Conservation (phyloP, 345 rosid genomes). For the Bretschneidera sinensis region DNA sequence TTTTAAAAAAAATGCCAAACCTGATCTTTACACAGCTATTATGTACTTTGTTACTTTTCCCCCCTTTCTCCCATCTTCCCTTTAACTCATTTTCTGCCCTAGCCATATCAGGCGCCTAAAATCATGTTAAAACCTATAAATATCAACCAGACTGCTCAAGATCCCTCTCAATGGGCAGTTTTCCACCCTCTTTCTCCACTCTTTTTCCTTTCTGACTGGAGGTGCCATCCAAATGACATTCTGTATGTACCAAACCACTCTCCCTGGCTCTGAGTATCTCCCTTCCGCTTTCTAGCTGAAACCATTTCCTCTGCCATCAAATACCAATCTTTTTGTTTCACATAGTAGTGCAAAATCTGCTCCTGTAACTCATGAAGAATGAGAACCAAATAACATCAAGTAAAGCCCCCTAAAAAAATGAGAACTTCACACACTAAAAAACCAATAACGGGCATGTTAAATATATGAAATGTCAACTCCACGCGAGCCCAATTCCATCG, state of each 20-base stretch:
- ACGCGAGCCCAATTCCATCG: too few species aligned
- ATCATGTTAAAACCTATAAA: too few species aligned
- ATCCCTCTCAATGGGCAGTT: neutral
- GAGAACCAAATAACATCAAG: slow-evolving; percentile 11
- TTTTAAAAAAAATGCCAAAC: neutral
- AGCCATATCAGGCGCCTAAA: neutral
- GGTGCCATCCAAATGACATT: slow-evolving; percentile 14
- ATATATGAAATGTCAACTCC: too few species aligned
- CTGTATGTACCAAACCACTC: neutral
- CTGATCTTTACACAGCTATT: slow-evolving; percentile 20
- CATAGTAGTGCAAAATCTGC: slow-evolving; percentile 4
- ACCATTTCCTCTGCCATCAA: slow-evolving; percentile 4
- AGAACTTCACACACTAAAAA: too few species aligned
- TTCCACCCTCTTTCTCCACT: neutral
- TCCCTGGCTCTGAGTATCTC: neutral
- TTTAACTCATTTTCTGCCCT: neutral
- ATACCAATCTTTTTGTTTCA: neutral
- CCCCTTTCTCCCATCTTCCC: neutral
- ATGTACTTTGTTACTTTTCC: slow-evolving; percentile 3
- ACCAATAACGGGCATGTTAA: too few species aligned
- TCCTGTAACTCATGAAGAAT: slow-evolving; percentile 17
- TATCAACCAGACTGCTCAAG: neutral
- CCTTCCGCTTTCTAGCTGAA: neutral
- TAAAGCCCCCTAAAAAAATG: neutral
- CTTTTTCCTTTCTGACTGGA: slow-evolving; percentile 5